Conservation (phyloP, 2,329 filamentous ascomycete genomes). For the Aquanectria penicillioides region DNA sequence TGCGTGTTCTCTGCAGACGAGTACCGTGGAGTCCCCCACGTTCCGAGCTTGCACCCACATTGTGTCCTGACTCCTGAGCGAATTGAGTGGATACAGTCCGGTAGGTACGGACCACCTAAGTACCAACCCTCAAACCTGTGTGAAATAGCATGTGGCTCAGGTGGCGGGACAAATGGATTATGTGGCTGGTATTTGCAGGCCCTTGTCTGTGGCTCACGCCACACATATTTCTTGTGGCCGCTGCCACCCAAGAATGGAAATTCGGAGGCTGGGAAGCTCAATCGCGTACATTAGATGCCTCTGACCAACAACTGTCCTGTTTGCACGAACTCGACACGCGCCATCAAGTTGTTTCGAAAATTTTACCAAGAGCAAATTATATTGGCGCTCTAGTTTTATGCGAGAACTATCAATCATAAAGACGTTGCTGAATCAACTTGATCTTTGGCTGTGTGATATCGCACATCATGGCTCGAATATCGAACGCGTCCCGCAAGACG, state of each 20-base stretch:
- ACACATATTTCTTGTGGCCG: background rate
- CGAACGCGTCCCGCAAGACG: conserved; percentile 34
- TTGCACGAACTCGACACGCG: background rate
- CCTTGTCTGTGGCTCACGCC: background rate
- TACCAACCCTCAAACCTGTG: no score
- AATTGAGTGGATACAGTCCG: background rate
- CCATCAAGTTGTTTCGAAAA: background rate
- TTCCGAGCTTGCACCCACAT: background rate
- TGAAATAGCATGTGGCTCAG: no score
- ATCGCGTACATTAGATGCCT: conserved; percentile 20
- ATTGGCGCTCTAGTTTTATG: no score
- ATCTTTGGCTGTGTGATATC: no score
- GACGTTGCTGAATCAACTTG: no score
- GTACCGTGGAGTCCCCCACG: conserved; percentile 7
- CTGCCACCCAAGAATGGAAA: conserved; percentile 19
- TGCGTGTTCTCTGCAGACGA: no score
- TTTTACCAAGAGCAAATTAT: no score
- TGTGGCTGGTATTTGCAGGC: background rate
- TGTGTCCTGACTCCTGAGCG: background rate
- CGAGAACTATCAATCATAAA: no score
- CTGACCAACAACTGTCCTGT: conserved; percentile 1
- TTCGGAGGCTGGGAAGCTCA: conserved; percentile 25
- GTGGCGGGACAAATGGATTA: no score
- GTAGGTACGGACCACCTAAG: no score
- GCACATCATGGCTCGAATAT: conserved; percentile 34